Conservation (phyloP, 2,329 filamentous ascomycete genomes). For the Neopestalotiopsis sp. region DNA sequence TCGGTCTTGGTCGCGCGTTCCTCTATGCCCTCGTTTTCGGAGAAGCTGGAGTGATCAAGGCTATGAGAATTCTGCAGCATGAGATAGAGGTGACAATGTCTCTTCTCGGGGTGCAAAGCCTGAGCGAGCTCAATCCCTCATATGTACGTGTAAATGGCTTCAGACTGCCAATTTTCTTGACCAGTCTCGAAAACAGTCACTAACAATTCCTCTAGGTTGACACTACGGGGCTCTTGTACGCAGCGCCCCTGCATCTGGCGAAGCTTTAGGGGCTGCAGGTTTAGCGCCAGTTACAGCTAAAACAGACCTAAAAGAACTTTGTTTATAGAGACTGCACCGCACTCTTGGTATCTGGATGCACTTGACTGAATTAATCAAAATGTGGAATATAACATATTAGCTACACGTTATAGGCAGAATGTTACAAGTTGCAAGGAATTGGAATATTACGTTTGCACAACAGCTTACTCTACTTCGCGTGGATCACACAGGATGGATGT, state of each 20-base stretch:
- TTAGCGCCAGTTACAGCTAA: neutral
- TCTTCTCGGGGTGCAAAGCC: neutral
- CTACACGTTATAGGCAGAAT: too few relatives aligned
- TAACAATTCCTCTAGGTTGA: neutral
- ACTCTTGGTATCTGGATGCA: too few relatives aligned
- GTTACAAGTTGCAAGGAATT: too few relatives aligned
- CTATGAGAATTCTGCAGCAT: neutral
- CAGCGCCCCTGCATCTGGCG: neutral
- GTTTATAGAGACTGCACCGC: too few relatives aligned
- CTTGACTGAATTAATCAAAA: too few relatives aligned
- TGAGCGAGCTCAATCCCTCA: neutral
- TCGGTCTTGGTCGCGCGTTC: constrained; percentile 49
- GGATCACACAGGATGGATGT: too few relatives aligned
- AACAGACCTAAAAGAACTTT: neutral
- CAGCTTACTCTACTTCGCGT: too few relatives aligned
- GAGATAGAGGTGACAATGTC: constrained; percentile 2
- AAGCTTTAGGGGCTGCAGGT: neutral
- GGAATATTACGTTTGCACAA: too few relatives aligned
- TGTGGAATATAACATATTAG: too few relatives aligned
- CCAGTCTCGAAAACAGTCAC: neutral
- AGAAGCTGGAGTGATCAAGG: neutral
- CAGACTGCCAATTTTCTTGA: neutral
- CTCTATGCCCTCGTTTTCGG: constrained; percentile 43
- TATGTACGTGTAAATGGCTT: neutral
- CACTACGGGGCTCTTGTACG: neutral